Base-by-base conservation (phyloP, 2,329 filamentous ascomycete genomes). In the Alternaria gaisen region DNA sequence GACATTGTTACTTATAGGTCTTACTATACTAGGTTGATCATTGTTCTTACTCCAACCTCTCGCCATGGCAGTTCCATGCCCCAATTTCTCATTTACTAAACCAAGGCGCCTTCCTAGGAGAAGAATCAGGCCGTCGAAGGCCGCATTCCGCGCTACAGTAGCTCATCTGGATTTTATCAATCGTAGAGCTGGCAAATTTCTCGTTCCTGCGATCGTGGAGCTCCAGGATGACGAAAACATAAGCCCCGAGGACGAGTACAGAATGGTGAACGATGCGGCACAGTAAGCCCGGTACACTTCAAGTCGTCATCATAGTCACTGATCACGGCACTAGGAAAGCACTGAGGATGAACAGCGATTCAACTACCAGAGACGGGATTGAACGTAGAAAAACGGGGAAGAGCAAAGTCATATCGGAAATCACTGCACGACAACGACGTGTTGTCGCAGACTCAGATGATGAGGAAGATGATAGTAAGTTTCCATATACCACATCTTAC, bases 31-130 rank as follows among this genome's bases (percentile, higher is more conserved):
- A 16, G 8, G 8, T 2, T 5, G 3, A 42, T 11, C 20, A 34
- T 24, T 4, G 0, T n/a, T 44, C n/a, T 4, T 12, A 18, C 11
- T 4, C 16, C 14, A 28, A 3, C 0, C 3, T 14, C 14, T 5
- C 20, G 7, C 1, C 5, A 36, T 34, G 40, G 9, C 20, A 4
- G 30, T 44, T 5, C 30, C 14, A n/a, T 32, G 10, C 14, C 30
- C 22, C 0, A 5, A 4, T 3, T 28, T 28, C 24, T 52, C 55
- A 1, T 51, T 1, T 28, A 51, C 44, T 0, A 32, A 32, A 7
- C 38, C 55, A 11, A 58, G 28, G 16, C 55, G 41, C 4, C 40
- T 58, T 6, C 47, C 41, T 22, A 58, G 16, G 24, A 30, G 36
- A 28, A 32, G 47, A 16, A 38, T 5, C 9, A 18, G 47, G 42